Evolutionary conservation across 2,329 filamentous ascomycete genomes (phyloP).

Genomic region (Ophiostoma australiae): DNA sequence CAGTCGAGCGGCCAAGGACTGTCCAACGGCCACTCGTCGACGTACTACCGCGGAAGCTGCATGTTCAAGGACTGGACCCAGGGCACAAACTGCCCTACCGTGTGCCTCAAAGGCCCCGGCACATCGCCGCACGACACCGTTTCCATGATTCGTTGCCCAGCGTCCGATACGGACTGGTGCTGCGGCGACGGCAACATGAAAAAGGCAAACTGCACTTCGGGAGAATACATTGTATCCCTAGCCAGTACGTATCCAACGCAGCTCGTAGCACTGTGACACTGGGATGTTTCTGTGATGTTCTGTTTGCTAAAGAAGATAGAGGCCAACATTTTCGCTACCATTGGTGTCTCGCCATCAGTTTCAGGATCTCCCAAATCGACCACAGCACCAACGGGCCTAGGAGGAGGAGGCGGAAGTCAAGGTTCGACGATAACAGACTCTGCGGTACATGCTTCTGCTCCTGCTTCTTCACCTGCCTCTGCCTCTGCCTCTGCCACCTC

Average conservation of each 20-base stretch:
- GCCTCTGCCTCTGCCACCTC: not conserved
- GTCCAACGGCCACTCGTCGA: not conserved
- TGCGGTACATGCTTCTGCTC: not conserved
- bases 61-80: slow-evolving; percentile 19
- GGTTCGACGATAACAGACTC: not conserved
- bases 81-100: slow-evolving; percentile 20
- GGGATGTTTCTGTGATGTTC: too few species aligned
- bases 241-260: slow-evolving; percentile 8
- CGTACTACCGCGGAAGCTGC: slow-evolving; percentile 26
- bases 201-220: slow-evolving; percentile 23
- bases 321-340: slow-evolving; percentile 16
- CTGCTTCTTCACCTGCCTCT: not conserved
- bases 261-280: too few species aligned
- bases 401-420: not conserved
- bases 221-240: slow-evolving; percentile 21
- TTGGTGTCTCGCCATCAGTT: slow-evolving; percentile 16
- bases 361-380: not conserved
- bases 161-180: slow-evolving; percentile 20
- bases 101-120: slow-evolving; percentile 20
- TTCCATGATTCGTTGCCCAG: slow-evolving; percentile 19
- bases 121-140: slow-evolving; percentile 12
- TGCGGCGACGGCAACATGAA: slow-evolving; percentile 22
- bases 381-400: not conserved
- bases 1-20: slow-evolving; percentile 1
- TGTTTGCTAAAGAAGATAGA: not conserved